A percentile compares a stretch with the other conserved stretches of the same genome.
phyloP scores from a whole-genome alignment of 208 protist genomes.

The Leptomonas pyrrhocoris region DNA sequence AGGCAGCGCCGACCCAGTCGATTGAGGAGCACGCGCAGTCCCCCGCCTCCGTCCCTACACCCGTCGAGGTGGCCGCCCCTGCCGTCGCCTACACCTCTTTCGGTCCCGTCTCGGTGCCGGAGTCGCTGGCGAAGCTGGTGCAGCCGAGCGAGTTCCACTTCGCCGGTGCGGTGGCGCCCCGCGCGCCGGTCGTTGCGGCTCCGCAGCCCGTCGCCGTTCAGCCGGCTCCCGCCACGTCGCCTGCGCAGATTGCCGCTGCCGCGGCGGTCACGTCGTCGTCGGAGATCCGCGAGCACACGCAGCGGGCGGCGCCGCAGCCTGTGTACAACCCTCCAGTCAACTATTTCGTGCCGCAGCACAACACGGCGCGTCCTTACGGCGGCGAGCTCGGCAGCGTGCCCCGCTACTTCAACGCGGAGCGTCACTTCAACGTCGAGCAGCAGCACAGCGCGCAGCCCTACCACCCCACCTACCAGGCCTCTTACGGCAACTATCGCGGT shows the following conservation, averaged over 20 bases:
- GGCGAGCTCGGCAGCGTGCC: slow-evolving; percentile 39
- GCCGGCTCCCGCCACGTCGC: slow-evolving; percentile 10
- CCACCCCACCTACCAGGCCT: slow-evolving; percentile 30
- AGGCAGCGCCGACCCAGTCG: not conserved
- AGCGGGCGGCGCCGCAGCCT: slow-evolving; percentile 16
- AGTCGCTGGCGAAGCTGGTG: slow-evolving; percentile 38
- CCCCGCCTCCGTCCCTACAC: slow-evolving; percentile 11
- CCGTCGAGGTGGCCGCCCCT: slow-evolving; percentile 19
- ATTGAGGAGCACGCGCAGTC: slow-evolving; percentile 8
- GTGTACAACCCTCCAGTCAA: slow-evolving; percentile 24
- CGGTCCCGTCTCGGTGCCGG: slow-evolving; percentile 52
- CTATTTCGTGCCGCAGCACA: slow-evolving; percentile 16
- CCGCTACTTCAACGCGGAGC: slow-evolving; percentile 35
- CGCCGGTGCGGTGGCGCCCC: slow-evolving; percentile 14
- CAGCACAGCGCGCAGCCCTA: slow-evolving; percentile 36
- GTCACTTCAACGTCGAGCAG: slow-evolving; percentile 29
- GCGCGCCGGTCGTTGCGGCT: slow-evolving; percentile 4
- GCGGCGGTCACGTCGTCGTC: slow-evolving; percentile 28
- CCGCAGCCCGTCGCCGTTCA: not conserved
- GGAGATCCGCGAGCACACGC: slow-evolving; percentile 17
- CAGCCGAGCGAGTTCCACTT: slow-evolving; percentile 28
- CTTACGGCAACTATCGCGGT: slow-evolving; percentile 17
- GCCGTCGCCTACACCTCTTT: slow-evolving; percentile 19
- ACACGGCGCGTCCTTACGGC: slow-evolving; percentile 20
- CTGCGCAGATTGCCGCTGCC: not conserved